Conservation (phyloP, 345 rosid species). For the Gossypium ekmanianum region DNA sequence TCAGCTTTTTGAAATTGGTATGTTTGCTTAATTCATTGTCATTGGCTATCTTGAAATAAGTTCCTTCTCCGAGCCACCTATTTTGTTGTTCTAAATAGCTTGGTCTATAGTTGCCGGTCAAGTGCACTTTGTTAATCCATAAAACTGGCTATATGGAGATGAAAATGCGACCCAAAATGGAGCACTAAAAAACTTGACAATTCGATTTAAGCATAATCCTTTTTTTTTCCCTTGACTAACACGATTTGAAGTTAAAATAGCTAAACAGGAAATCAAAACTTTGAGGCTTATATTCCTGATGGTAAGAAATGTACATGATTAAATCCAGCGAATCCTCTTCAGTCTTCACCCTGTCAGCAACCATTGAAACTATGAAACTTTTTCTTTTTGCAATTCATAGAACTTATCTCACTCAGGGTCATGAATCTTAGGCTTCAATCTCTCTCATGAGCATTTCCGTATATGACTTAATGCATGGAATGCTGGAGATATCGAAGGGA, state of each 20-base stretch:
- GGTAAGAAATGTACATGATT: too few species aligned
- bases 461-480: background rate
- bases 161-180: background rate
- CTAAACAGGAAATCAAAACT: too few species aligned
- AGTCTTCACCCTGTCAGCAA: too few species aligned
- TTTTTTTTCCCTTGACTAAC: constrained; percentile 11
- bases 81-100: too few species aligned
- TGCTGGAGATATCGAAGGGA: too few species aligned
- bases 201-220: background rate
- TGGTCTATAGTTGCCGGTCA: too few species aligned
- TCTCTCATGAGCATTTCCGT: background rate
- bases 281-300: too few species aligned
- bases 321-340: too few species aligned
- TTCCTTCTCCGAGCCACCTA: too few species aligned
- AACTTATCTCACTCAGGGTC: background rate
- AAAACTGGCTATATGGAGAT: background rate
- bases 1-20: too few species aligned
- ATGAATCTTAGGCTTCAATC: background rate
- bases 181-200: background rate
- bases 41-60: too few species aligned
- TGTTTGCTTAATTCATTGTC: too few species aligned
- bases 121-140: background rate
- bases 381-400: background rate
- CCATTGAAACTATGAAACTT: background rate
- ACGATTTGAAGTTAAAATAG: background rate